Percentiles rank a stretch among this genome's conserved stretches.
phyloP scores from a whole-genome alignment of 768 basidiomycete species.

The Boletus pseudo-olivaceus region DNA sequence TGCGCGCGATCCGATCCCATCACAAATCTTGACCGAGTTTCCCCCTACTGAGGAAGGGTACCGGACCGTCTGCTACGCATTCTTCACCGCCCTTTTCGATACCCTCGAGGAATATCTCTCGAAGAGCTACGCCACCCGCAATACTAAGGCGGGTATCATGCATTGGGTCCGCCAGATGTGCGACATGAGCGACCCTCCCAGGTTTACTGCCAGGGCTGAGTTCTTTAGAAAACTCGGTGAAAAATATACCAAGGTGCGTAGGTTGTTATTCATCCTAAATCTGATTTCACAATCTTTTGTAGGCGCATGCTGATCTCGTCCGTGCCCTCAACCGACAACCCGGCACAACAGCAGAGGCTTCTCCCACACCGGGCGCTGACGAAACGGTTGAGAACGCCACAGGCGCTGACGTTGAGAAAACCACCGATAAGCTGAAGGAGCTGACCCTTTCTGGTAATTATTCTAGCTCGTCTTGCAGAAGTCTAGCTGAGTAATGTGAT shows the following conservation, averaged over 20 bases:
- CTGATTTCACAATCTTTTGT: neutral
- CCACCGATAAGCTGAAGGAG: neutral
- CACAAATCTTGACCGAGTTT: conserved; percentile 10
- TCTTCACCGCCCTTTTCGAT: conserved; percentile 16
- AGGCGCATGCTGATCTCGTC: neutral
- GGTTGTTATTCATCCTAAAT: fast-evolving
- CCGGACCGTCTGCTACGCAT: conserved; percentile 1
- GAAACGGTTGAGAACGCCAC: too few species aligned
- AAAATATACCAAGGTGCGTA: neutral
- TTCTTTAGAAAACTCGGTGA: neutral
- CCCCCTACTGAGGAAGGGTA: neutral
- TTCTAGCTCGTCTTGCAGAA: neutral
- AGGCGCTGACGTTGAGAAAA: neutral
- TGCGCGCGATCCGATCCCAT: conserved; percentile 10
- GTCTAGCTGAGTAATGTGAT: neutral
- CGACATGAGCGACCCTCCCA: neutral
- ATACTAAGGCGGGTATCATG: neutral
- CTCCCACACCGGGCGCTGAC: neutral
- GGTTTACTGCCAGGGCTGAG: neutral
- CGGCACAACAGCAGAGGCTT: neutral
- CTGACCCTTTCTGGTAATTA: neutral
- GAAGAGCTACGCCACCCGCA: neutral
- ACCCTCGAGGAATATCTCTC: neutral
- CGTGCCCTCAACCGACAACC: too few species aligned
- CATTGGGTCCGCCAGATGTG: conserved; percentile 4